Percentiles rank a stretch among this genome's conserved stretches.
These are phyloP conservation scores for Talaromyces piceae DNA, from an alignment of 2,329 filamentous ascomycete genomes.

Conservation along the genomic window DNA sequence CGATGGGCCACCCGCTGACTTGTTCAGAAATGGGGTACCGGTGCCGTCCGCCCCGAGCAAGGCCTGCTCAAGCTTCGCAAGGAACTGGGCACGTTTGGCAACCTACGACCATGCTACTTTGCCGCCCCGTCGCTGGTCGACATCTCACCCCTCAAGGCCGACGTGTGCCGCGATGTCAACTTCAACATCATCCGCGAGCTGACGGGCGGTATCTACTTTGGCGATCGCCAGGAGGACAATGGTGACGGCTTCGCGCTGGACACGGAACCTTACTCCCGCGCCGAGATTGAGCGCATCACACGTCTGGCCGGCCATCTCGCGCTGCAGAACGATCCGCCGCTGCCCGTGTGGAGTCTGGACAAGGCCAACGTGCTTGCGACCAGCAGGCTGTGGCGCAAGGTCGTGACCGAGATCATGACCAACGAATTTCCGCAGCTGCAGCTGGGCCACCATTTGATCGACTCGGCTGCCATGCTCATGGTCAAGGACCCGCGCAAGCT, in stretches of 20 bases:
- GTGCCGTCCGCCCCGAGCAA: constrained; percentile 81
- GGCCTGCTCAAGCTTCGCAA: constrained; percentile 86
- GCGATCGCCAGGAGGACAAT: constrained; percentile 69
- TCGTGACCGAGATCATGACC: constrained; percentile 73
- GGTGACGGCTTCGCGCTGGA: constrained; percentile 73
- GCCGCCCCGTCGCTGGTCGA: constrained; percentile 78
- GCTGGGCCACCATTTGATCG: constrained; percentile 84
- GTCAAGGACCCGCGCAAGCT: constrained; percentile 83
- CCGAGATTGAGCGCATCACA: constrained; percentile 82
- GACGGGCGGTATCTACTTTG: constrained; percentile 93
- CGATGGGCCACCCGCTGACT: too few relatives aligned
- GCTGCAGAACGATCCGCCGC: constrained; percentile 64
- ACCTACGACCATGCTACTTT: constrained; percentile 94
- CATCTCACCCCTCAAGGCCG: constrained; percentile 76
- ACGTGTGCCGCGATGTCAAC: constrained; percentile 78
- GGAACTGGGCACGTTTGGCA: constrained; percentile 88
- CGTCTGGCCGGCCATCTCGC: constrained; percentile 76
- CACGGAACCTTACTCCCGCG: constrained; percentile 75
- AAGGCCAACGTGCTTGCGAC: constrained; percentile 97
- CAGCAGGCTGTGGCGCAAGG: constrained; percentile 80
- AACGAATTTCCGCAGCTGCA: constrained; percentile 83
- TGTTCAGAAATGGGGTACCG: constrained; percentile 76
- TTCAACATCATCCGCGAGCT: constrained; percentile 89
- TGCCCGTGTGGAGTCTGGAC: constrained; percentile 78
- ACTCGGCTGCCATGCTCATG: constrained; percentile 96